Base-by-base conservation (phyloP, 2,329 filamentous ascomycete species). In the Incumbomyces delicatus region DNA sequence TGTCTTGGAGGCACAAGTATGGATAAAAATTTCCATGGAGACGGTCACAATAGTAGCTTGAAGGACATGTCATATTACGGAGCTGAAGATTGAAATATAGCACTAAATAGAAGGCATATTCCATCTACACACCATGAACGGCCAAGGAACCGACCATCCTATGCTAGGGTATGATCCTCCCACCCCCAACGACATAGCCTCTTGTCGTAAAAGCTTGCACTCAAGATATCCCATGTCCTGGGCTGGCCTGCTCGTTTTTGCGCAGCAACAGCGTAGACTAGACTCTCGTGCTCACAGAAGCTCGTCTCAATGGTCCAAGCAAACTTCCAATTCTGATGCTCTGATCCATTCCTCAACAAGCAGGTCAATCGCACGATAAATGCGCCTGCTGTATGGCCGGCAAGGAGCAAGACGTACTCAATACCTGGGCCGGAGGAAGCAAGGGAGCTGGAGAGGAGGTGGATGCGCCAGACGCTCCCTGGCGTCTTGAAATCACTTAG, bases 381-480 rank as follows among this genome's bases (percentile, higher is more conserved):
- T 8, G 79, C 74, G 1, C 92, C 92, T 2, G 85, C 87, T 68
- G 95, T 85, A 90, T 96, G 96, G 60, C 92, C 95, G 38, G 87
- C 94, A 13, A 83, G 89, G 34, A 95, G 69, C n/a, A 94, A 66
- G 37, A 73, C 61, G 40, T 70, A 70, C 14, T 56, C 63, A 6
- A 53, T 51, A 12, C 40, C 41, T 12, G 22, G 8, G 8, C 6
- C 32, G 14, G 17, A 20, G 8, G 38, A 41, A 31, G 43, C 50
- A 14, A 6, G 29, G 47, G 53, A 54, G 17, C 49, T 30, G 29
- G 53, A 52, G 5, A 58, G 65, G 33, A 84, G 57, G 60, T 85
- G 85, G 46, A 96, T 62, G 47, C 90, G 74, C 88, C 92, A 98
- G 2, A 96, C 90, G 1, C 89, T 89, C 18, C 85, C 88, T 2